Evolutionary conservation across 805 yeast species (phyloP).

Genomic region (Tetrapisispora fleetii): DNA sequence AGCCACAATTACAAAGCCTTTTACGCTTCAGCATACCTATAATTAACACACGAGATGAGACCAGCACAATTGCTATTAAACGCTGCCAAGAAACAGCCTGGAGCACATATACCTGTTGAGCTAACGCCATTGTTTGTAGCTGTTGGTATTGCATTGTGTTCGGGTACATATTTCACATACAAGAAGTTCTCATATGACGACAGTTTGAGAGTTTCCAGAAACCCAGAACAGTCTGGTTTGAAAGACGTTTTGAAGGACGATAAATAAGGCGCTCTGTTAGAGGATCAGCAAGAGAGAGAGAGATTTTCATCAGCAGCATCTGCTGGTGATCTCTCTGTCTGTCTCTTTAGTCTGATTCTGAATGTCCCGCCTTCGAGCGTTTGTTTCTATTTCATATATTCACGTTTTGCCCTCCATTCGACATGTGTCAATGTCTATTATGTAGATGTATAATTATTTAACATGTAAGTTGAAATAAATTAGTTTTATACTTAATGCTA

Average conservation of each 20-base stretch:
- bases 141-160: constrained; percentile 42
- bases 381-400: neutral
- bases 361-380: no score
- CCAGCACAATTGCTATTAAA: constrained; percentile 37
- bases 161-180: constrained; percentile 43
- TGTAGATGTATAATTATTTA: neutral
- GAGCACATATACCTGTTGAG: constrained; percentile 40
- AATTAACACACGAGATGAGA: constrained; percentile 33
- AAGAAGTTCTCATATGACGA: constrained; percentile 42
- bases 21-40: neutral
- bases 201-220: constrained; percentile 37
- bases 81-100: constrained; percentile 36
- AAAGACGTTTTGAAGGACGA: constrained; percentile 19
- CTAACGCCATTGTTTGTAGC: constrained; percentile 49
- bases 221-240: constrained; percentile 34
- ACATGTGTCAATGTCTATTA: neutral
- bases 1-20: neutral
- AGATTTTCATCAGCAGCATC: no score
- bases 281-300: neutral
- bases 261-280: neutral
- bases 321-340: no score
- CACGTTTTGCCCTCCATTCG: neutral
- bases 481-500: neutral
- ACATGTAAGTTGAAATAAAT: no score
- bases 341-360: no score